Evolutionary conservation across 2,329 filamentous ascomycete genomes (phyloP), one percentile per base, ranked within the genome.

Genomic region (Diaporthe capsici): DNA sequence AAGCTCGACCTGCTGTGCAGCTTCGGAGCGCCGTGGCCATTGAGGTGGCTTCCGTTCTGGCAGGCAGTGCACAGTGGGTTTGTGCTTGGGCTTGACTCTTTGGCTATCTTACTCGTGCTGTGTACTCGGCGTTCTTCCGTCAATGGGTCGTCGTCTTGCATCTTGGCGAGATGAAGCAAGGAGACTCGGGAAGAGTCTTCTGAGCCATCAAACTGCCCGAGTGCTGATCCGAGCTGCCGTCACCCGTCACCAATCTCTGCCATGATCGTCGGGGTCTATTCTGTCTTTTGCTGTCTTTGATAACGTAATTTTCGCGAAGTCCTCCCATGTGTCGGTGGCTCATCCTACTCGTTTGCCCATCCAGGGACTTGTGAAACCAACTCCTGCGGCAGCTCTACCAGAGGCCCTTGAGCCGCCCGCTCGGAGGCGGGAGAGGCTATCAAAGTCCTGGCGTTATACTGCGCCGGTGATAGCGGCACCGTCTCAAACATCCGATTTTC

Each of bases 401-500:
- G 34, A 39, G 31, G 49, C 22, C 65, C 28, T 55, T 49, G 28
- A 42, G 65, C 28, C 20, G 34, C 49, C 65, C 49, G 49, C 49
- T 55, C 49, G 34, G 42, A 17, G 34, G 28, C 49, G 49, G 49
- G 34, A 37, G 42, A 28, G 44, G n/a, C 34, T 55, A 20, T 31
- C n/a, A 49, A 28, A 70, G 47, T 55, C 49, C 47, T 70, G 65
- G 49, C 65, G 49, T 70, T 70, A 42, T 25, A 42, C 65, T 55
- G 49, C 47, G 65, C 49, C 65, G 65, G 49, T 55, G 47, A 55
- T 70, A 70, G 47, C 65, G 65, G 49, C 49, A 55, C 31, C n/a
- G 22, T 70, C 49, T 70, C 65, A 70, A 70, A 70, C 65, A 70
- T 55, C 49, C 65, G 65, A 70, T 42, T n/a, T 70, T 55, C 34